Evolutionary conservation across 78 protist species (phyloP).

Genomic region (Salpingoeca rosetta): DNA sequence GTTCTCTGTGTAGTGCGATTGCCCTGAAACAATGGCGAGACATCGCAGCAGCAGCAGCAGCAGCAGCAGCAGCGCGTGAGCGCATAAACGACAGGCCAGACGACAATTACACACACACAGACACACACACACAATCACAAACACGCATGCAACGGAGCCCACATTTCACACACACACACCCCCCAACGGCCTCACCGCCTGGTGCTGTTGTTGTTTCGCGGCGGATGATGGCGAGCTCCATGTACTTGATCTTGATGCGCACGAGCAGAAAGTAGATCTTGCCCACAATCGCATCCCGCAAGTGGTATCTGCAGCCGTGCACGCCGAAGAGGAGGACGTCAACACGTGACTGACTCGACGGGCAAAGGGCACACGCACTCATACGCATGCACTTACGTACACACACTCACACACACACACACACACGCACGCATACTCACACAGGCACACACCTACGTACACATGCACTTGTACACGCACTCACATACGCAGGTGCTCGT

Average conservation of each 20-base stretch:
- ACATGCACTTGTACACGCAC: neutral
- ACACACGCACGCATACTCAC: too few species aligned
- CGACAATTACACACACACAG: too few species aligned
- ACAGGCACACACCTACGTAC: neutral
- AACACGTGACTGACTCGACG: too few species aligned
- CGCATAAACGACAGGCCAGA: too few species aligned
- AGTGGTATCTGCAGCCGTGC: slow-evolving; percentile 32
- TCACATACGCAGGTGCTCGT: neutral
- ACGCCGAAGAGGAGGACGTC: neutral
- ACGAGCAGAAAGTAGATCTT: slow-evolving; percentile 80
- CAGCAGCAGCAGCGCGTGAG: too few species aligned
- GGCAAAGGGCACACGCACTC: neutral
- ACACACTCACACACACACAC: too few species aligned
- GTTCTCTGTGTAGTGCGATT: slow-evolving; percentile 51
- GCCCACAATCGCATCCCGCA: slow-evolving; percentile 81
- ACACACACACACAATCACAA: too few species aligned
- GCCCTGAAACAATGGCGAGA: slow-evolving; percentile 5
- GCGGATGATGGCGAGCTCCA: slow-evolving; percentile 83
- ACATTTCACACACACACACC: neutral
- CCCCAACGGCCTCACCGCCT: neutral
- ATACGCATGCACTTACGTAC: neutral
- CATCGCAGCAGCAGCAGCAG: too few species aligned
- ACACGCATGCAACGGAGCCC: too few species aligned
- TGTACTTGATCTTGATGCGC: slow-evolving; percentile 71
- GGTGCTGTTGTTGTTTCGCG: too few species aligned